Percentiles rank a stretch among this genome's conserved stretches.
Conservation (phyloP, 2,329 filamentous ascomycete genomes). For the Aspergillus sp. region DNA sequence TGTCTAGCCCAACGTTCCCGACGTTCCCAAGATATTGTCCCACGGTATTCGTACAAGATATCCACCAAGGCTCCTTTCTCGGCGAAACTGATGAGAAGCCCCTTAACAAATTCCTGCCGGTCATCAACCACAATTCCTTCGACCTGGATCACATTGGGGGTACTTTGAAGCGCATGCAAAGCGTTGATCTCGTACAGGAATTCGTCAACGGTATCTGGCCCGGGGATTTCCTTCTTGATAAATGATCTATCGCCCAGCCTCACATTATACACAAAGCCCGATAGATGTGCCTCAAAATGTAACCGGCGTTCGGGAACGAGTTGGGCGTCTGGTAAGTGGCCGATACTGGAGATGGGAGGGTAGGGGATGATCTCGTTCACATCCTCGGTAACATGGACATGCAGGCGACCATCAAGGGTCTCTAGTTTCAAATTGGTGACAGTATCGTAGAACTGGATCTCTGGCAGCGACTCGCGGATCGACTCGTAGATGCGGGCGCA, state of each 20-base stretch:
- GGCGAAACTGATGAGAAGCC: constrained; percentile 84
- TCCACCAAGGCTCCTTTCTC: constrained; percentile 86
- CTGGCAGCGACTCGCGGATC: constrained; percentile 85
- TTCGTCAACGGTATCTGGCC: constrained; percentile 91
- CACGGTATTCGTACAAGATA: constrained; percentile 76
- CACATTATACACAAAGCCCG: constrained; percentile 96
- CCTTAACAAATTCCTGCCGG: constrained; percentile 70
- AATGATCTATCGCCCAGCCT: constrained; percentile 65
- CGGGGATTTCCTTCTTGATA: constrained; percentile 98
- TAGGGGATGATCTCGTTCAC: constrained; percentile 92
- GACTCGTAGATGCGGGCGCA: constrained; percentile 90
- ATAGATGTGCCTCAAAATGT: constrained; percentile 86
- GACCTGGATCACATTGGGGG: constrained; percentile 77
- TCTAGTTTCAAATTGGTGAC: constrained; percentile 95
- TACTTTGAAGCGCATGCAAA: constrained; percentile 72
- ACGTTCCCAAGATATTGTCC: constrained; percentile 64
- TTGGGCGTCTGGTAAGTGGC: constrained; percentile 59
- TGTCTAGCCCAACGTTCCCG: constrained; percentile 88
- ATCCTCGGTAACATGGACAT: constrained; percentile 98
- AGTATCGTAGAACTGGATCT: constrained; percentile 94
- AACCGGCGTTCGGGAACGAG: constrained; percentile 71
- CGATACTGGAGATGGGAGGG: constrained; percentile 69
- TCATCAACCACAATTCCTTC: constrained; percentile 88
- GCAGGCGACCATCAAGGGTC: constrained; percentile 80
- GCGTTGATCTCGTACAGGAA: constrained; percentile 98